Evolutionary conservation across 2,329 filamentous ascomycete species (phyloP).

Genomic region (Aureobasidium sp.): DNA sequence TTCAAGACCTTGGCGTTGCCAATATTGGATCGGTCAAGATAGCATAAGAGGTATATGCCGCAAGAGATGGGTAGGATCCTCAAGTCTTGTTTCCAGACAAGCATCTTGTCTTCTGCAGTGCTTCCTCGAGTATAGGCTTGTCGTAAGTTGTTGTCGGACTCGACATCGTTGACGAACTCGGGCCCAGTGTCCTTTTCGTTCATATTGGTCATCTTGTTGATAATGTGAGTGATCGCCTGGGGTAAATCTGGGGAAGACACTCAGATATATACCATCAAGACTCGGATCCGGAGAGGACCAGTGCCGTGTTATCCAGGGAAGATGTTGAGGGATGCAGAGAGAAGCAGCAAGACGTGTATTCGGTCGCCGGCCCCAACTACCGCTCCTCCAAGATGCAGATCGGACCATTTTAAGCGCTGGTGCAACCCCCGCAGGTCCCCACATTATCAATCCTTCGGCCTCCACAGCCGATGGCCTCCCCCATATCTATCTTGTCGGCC

Average conservation of each 20-base stretch:
- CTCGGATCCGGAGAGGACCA: neutral
- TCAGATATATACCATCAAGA: neutral
- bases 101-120: neutral
- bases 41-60: slow-evolving; percentile 58
- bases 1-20: slow-evolving; percentile 56
- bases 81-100: slow-evolving; percentile 41
- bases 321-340: neutral
- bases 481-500: neutral
- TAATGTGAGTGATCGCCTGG: neutral
- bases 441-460: too few relatives aligned
- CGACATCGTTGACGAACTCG: neutral
- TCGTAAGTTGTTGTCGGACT: neutral
- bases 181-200: neutral
- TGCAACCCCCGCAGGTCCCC: neutral
- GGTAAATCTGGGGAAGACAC: neutral
- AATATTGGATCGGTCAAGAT: slow-evolving; percentile 60
- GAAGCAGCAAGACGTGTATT: neutral
- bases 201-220: neutral
- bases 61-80: slow-evolving; percentile 56
- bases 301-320: neutral
- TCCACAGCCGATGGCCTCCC: neutral
- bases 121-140: neutral
- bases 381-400: neutral
- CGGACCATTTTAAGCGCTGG: neutral
- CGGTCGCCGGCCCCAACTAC: neutral